Evolutionary conservation across 2,329 filamentous ascomycete species (phyloP), one percentile per base, ranked within the genome.

Genomic region (Cyclaneusma minus): DNA sequence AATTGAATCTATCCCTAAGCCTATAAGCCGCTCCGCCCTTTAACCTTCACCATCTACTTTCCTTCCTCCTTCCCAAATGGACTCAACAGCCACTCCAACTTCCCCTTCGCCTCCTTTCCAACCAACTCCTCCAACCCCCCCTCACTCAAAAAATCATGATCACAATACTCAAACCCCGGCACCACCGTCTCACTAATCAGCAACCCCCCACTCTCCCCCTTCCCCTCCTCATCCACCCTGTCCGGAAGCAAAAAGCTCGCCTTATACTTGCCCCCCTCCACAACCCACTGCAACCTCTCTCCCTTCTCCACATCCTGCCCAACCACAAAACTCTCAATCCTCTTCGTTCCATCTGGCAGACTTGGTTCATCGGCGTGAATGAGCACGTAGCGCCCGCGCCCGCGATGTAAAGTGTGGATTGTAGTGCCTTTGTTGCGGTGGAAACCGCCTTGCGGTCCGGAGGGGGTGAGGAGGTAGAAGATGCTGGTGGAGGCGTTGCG

Each of bases 131-230:
- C 42, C 35, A 77, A 52, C 8, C 52, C 52, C 24, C 63, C 54
- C 9, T 43, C 44, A 4, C 53, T 57, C 38, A 81, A 54, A 38
- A 80, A 80, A 41, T 77, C 68, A 44, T 79, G 70, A 44, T 79
- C 71, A 30, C 54, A 56, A 37, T 58, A 76, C 40, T 77, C 71
- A 39, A 79, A 79, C 0, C 73, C 74, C 1, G 73, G 72, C 6
- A 76, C 58, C 2, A 76, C 71, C 0, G 68, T 75, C 54, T 80
- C 71, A 24, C 64, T 69, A 32, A 80, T 77, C 49, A 80, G 51
- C 37, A 76, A 45, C 0, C 66, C 67, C 11, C 54, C 55, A 19
- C 50, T 54, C 19, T 47, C 51, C 14, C 37, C 41, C 4, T 42
- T 39, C 3, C 37, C 46, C 13, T 41, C 46, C 22, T 48, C 48